Conservation (phyloP, 2,329 filamentous ascomycete species). For the Colletotrichum euphorbiae region DNA sequence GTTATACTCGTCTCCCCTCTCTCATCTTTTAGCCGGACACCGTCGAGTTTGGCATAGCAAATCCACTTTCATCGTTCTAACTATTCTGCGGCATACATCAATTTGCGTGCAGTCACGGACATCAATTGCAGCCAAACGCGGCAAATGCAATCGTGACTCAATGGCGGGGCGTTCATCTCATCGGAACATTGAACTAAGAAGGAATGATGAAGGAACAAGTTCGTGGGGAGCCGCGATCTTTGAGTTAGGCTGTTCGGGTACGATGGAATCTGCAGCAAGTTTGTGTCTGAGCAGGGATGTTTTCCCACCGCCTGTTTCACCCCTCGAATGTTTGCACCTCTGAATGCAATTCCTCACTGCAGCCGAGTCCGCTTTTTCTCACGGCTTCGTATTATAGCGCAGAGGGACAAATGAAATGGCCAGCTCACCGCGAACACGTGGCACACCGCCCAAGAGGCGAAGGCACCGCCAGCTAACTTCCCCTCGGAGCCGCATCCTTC, state of each 20-base stretch:
- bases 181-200: neutral
- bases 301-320: constrained; percentile 20
- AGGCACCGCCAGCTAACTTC: neutral
- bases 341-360: neutral
- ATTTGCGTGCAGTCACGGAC: no score
- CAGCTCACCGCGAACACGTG: constrained; percentile 27
- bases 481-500: neutral
- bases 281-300: constrained; percentile 12
- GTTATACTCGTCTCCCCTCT: no score
- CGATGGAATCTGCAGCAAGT: neutral
- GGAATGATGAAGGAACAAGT: neutral
- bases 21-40: no score
- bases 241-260: constrained; percentile 4
- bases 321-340: constrained; percentile 3
- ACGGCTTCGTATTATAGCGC: neutral
- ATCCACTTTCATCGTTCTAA: no score
- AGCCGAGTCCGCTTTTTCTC: constrained; percentile 15
- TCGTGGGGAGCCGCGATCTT: constrained; percentile 8
- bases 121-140: no score
- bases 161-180: neutral
- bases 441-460: constrained; percentile 17
- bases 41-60: no score
- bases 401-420: neutral
- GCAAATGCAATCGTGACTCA: neutral
- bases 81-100: no score